Evolutionary conservation across 2,329 filamentous ascomycete species (phyloP), one percentile per base, ranked within the genome.

Genomic region (Coniella lustricola): DNA sequence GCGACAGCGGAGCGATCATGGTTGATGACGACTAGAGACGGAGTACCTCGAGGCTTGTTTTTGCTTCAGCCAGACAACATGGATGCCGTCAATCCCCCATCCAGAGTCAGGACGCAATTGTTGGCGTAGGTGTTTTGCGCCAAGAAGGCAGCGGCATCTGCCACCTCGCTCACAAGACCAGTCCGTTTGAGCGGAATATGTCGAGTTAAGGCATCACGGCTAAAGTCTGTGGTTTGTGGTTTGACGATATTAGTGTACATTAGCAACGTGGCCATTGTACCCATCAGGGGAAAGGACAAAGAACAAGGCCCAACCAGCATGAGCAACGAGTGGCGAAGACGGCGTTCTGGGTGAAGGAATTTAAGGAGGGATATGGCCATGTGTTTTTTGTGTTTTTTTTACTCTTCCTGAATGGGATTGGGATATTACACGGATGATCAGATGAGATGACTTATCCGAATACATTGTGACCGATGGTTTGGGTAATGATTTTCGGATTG

Each of bases 31-130:
- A 81, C 56, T 81, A 21, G 3, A 22, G 7, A 14, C 5, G 13
- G 5, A 29, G 9, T 44, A 20, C n/a, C 14, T 35, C 18, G 22
- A 17, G 38, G 38, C 14, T 16, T 21, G 12, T 20, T 9, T n/a
- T 39, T 39, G 12, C 25, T 18, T 7, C 20, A 40, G 10, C 13
- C 21, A 4, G 31, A 35, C 25, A 29, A 29, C 32, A 62, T 86
- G 57, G 66, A 66, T 44, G 85, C 86, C 64, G 85, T 90, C 56
- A 94, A 64, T 1, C 90, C 90, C 14, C 90, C 90, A 65, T 95
- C 90, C 22, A 95, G 73, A 63, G 90, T 93, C 44, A 95, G 72
- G 44, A 90, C 75, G 63, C 87, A 93, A 56, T 94, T 94, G 64
- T 91, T 91, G 48, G 88, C 86, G 66, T 91, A 95, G 54, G 78